A percentile compares a stretch with the other conserved stretches of the same genome.
Evolutionary conservation across 1,284 basidiomycete genomes (phyloP).

Genomic region (Tylopilus sp.): DNA sequence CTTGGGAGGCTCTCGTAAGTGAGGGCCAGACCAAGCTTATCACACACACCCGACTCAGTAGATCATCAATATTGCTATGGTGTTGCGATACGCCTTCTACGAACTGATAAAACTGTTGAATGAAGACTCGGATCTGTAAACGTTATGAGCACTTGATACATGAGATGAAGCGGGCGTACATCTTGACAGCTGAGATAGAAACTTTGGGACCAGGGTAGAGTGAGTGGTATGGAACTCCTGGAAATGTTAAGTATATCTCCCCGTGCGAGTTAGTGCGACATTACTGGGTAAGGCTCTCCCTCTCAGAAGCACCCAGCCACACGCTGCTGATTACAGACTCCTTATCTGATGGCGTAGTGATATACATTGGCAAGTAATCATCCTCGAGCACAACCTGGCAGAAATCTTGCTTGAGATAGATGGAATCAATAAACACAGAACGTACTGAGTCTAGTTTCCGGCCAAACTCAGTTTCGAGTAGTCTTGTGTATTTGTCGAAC

Average conservation of each 20-base stretch:
- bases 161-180: conserved; percentile 39
- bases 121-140: conserved; percentile 79
- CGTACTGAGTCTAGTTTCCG: conserved; percentile 77
- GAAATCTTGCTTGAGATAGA: not conserved
- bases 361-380: conserved; percentile 89
- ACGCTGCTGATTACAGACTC: conserved; percentile 79
- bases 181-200: conserved; percentile 96
- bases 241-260: conserved; percentile 2
- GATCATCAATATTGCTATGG: conserved; percentile 88
- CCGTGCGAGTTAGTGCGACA: conserved; percentile 20
- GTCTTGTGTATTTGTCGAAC: conserved; percentile 86
- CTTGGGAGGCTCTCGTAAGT: conserved; percentile 40
- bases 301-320: conserved; percentile 77
- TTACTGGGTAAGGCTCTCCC: conserved; percentile 60
- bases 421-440: not conserved
- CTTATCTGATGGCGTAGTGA: conserved; percentile 69
- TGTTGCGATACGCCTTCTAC: conserved; percentile 92
- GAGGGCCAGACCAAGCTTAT: not conserved
- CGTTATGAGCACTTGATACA: not conserved
- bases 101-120: conserved; percentile 96
- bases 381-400: conserved; percentile 81
- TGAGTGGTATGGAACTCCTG: conserved; percentile 71
- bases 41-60: conserved; percentile 73
- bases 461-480: conserved; percentile 83
- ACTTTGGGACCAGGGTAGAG: conserved; percentile 91